Base-by-base conservation (phyloP, 176 grass and related monocot species). In the Avena insularis region DNA sequence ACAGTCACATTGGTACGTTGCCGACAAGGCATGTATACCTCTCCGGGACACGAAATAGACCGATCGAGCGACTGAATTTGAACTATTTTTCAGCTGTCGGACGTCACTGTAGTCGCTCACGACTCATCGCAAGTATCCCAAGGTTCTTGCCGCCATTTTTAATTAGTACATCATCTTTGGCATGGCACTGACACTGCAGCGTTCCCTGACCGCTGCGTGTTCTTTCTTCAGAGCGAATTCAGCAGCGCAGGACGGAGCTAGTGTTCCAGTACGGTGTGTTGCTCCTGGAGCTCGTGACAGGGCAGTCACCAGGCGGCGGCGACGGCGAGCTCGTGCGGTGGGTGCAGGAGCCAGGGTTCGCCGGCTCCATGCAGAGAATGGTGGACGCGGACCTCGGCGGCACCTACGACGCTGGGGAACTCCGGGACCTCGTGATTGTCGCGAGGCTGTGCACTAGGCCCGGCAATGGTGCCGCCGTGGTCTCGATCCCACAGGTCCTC, bases 221-320 rank as follows among this genome's bases (percentile, higher is more conserved):
- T 40, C 72, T 75, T 12, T 55, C 3, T 82, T 2, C 90, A 99
- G 97, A 93, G 53, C 63, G 83, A 38, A 82, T 88, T 12, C 87
- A 94, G 83, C 97, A 82, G 82, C 85, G 86, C 85, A 82, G 89
- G 21, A 87, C 49, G 78, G 91, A 85, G 1, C 43, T 94, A 70
- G 85, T 93, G 80, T 99, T 93, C 86, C 91, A 94, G 93, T 99
- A 95, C 78, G 97, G 97, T 40, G 88, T 94, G 71, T 85, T 99
- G 83, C 65, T 99, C 57, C 94, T 99, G 67, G 97, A 99, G 91
- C 94, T 99, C 16, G 87, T 99, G 82, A 99, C 97, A 19, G 94
- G 94, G 15, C 97, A 96, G 75, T 94, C 94, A 9, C 83, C 93
- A 35, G 86, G 91, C 50, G 90, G 91, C 46, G 87, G 77, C 67